These are phyloP conservation scores for Agapanthus africanus DNA, from an alignment of 106 monocot species.

Conservation along the genomic window DNA sequence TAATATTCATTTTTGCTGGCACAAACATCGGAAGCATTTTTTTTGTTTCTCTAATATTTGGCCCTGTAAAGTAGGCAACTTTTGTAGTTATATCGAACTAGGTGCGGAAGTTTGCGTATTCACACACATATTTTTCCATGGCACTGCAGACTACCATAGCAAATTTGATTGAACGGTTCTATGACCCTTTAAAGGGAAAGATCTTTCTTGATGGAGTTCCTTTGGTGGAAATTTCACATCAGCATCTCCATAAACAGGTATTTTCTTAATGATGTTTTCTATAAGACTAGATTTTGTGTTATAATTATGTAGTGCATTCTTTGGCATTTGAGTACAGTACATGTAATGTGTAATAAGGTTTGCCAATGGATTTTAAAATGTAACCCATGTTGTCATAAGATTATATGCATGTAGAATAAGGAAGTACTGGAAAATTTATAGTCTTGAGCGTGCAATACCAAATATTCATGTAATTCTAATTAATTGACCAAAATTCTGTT, in stretches of 20 bases:
- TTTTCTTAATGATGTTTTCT: neutral
- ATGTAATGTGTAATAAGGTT: no score
- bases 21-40: neutral
- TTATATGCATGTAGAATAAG: no score
- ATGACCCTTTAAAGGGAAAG: constrained; percentile 87
- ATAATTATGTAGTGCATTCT: no score
- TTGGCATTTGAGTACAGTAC: no score
- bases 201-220: constrained; percentile 81
- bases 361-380: no score
- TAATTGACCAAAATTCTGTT: no score
- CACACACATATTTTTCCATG: constrained; percentile 6
- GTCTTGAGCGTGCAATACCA: no score
- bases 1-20: constrained; percentile 3
- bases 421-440: no score
- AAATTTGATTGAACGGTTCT: constrained; percentile 92
- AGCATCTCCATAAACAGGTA: constrained; percentile 89
- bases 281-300: neutral
- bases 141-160: constrained; percentile 86
- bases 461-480: no score
- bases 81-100: neutral
- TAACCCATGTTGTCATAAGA: no score
- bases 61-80: no score
- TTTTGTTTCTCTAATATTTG: constrained; percentile 4
- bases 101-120: neutral
- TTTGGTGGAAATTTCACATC: constrained; percentile 82